These are phyloP conservation scores for Incumbomyces delicatus DNA, from an alignment of 2,329 filamentous ascomycete species.

Conservation along the genomic window DNA sequence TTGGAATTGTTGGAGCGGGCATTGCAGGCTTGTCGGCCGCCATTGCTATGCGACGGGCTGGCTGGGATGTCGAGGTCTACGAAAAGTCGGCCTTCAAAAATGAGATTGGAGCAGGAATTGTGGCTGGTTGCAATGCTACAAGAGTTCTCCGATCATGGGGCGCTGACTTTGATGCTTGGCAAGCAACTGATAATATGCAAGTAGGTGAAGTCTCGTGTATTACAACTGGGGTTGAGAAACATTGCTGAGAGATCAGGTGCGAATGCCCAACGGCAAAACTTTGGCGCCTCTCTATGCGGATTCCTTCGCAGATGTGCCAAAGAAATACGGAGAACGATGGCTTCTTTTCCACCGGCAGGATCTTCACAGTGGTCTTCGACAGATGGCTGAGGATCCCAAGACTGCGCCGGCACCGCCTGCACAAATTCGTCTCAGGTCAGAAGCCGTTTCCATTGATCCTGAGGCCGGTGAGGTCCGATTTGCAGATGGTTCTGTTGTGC, in stretches of 20 bases:
- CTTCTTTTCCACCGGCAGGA: slow-evolving; percentile 23
- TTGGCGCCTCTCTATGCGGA: no score
- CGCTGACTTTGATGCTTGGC: slow-evolving; percentile 22
- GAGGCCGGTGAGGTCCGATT: slow-evolving; percentile 15
- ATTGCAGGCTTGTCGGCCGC: slow-evolving; percentile 25
- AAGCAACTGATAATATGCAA: slow-evolving; percentile 23
- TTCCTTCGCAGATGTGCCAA: slow-evolving; percentile 6
- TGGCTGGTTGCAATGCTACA: slow-evolving; percentile 24
- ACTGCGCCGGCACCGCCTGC: slow-evolving; percentile 19
- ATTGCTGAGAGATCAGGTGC: slow-evolving; percentile 13
- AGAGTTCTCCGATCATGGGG: slow-evolving; percentile 21
- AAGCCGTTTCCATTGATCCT: slow-evolving; percentile 19
- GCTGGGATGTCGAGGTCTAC: slow-evolving; percentile 22
- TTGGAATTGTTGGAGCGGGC: slow-evolving; percentile 24
- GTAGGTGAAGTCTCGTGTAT: no score
- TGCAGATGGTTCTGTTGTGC: slow-evolving; percentile 15
- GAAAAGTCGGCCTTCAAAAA: slow-evolving; percentile 24
- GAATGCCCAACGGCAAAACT: slow-evolving; percentile 14
- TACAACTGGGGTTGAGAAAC: no score
- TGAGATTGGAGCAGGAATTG: slow-evolving; percentile 25
- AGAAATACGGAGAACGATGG: slow-evolving; percentile 20
- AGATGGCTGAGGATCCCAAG: slow-evolving; percentile 10
- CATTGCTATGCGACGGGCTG: slow-evolving; percentile 24
- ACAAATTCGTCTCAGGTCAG: slow-evolving; percentile 15
- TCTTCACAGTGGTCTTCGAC: slow-evolving; percentile 22